Conservation (phyloP, 2,329 filamentous ascomycete genomes). For the Emmonsia crescens region DNA sequence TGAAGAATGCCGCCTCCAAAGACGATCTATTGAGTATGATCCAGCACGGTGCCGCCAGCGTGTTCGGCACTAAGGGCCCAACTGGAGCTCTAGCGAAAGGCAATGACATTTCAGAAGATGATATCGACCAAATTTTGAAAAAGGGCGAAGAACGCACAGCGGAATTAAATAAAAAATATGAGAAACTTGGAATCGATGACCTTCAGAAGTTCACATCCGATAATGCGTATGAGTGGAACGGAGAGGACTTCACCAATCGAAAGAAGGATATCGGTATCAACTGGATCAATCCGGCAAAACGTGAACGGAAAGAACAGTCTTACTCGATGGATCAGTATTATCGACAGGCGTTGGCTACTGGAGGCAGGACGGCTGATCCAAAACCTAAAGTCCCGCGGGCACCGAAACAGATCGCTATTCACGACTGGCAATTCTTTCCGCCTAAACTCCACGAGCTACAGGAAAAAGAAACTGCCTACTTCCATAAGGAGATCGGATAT, state of each 20-base stretch:
- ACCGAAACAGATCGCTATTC: constrained; percentile 80
- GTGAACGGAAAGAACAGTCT: constrained; percentile 93
- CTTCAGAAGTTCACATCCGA: constrained; percentile 96
- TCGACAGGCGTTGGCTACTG: constrained; percentile 75
- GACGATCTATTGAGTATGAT: constrained; percentile 97
- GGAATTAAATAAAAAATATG: constrained; percentile 83
- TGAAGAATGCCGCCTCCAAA: constrained; percentile 86
- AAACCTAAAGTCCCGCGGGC: constrained; percentile 94
- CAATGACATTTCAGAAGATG: constrained; percentile 64
- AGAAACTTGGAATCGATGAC: constrained; percentile 93
- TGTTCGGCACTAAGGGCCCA: constrained; percentile 66
- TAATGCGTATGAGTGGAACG: constrained; percentile 98
- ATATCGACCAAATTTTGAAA: constrained; percentile 79
- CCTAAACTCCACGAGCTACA: constrained; percentile 74
- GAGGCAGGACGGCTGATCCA: constrained; percentile 65
- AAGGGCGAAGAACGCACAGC: constrained; percentile 84
- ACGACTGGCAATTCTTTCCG: constrained; percentile 97
- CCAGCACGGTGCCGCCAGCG: constrained; percentile 91
- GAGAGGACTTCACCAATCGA: constrained; percentile 81
- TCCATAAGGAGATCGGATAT: constrained; percentile 91
- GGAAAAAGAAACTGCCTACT: constrained; percentile 90
- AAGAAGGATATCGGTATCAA: constrained; percentile 87
- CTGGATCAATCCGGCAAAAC: constrained; percentile 98
- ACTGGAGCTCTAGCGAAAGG: constrained; percentile 50
- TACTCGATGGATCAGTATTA: constrained; percentile 99